Percentiles rank a stretch among this genome's conserved stretches.
Evolutionary conservation across 495 filamentous ascomycete genomes (phyloP).

Genomic region (Sphaerosporella brunnea): DNA sequence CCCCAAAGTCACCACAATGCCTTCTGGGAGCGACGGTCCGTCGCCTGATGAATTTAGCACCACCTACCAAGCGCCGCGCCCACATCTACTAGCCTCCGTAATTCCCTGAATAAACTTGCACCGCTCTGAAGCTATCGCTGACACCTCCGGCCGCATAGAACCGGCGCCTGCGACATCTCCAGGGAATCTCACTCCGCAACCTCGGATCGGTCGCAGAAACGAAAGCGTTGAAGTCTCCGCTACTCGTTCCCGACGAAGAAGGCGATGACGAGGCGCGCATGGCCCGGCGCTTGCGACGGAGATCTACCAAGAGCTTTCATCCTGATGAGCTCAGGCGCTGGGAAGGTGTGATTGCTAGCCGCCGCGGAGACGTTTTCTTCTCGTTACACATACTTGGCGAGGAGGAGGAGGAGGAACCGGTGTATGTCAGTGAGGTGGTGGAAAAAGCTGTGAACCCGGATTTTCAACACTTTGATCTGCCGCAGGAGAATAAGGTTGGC

Average conservation of each 20-base stretch:
- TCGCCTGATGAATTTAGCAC: too few species aligned
- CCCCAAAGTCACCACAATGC: too few species aligned
- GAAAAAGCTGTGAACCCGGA: conserved; percentile 62
- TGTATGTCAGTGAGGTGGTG: conserved; percentile 79
- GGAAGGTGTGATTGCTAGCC: not conserved
- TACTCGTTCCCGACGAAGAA: not conserved
- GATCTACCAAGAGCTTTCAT: not conserved
- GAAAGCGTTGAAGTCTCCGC: not conserved
- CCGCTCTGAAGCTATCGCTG: too few species aligned
- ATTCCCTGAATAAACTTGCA: too few species aligned
- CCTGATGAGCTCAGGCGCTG: conserved; percentile 1
- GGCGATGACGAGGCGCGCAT: not conserved
- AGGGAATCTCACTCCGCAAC: conserved; percentile 79
- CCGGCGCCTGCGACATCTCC: conserved; percentile 72
- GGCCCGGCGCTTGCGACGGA: not conserved
- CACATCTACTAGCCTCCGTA: too few species aligned
- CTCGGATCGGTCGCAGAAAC: not conserved
- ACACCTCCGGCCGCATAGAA: too few species aligned
- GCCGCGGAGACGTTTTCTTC: conserved; percentile 54
- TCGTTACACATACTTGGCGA: conserved; percentile 48
- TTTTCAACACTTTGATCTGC: conserved; percentile 74
- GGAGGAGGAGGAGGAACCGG: conserved; percentile 40
- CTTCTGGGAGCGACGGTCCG: too few species aligned
- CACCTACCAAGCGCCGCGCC: too few species aligned
- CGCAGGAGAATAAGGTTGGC: conserved; percentile 44